Evolutionary conservation across 1,139 yeast species (phyloP).

Genomic region (Hyphopichia fennica): DNA sequence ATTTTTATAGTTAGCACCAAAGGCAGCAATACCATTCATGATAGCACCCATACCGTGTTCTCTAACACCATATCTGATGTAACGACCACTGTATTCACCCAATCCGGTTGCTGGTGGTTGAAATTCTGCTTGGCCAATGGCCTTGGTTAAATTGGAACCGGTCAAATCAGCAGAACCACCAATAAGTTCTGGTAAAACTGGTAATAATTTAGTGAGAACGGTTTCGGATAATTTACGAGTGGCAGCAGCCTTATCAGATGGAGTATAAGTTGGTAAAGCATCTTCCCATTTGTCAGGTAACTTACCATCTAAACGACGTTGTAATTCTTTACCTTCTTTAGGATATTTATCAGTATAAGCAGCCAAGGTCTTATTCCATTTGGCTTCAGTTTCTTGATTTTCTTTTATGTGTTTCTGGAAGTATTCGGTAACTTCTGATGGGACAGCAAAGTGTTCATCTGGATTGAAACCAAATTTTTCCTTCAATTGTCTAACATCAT

Average conservation of each 20-base stretch:
- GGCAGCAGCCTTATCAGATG: conserved; percentile 81
- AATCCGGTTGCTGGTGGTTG: conserved; percentile 81
- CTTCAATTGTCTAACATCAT: conserved; percentile 89
- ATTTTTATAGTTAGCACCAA: conserved; percentile 87
- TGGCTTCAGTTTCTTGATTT: conserved; percentile 61
- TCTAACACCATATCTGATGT: conserved; percentile 97
- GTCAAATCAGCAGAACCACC: conserved; percentile 99
- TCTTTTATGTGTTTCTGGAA: conserved; percentile 58
- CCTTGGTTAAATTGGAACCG: conserved; percentile 94
- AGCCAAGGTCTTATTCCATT: conserved; percentile 70
- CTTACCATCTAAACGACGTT: conserved; percentile 77
- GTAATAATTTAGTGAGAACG: conserved; percentile 65
- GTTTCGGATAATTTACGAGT: conserved; percentile 94
- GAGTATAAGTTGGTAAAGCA: conserved; percentile 74
- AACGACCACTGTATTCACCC: conserved; percentile 91
- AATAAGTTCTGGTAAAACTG: conserved; percentile 78
- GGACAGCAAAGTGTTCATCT: conserved; percentile 72
- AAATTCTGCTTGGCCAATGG: conserved; percentile 84
- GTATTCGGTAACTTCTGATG: conserved; percentile 77
- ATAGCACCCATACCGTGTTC: conserved; percentile 99
- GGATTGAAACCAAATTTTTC: conserved; percentile 87
- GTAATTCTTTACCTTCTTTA: conserved; percentile 73
- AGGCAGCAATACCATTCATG: conserved; percentile 96
- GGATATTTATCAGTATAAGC: conserved; percentile 73
- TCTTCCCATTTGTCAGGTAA: conserved; percentile 86